Evolutionary conservation across 2,329 filamentous ascomycete genomes (phyloP), one percentile per base, ranked within the genome.

Genomic region (Hypoxylon sp.): DNA sequence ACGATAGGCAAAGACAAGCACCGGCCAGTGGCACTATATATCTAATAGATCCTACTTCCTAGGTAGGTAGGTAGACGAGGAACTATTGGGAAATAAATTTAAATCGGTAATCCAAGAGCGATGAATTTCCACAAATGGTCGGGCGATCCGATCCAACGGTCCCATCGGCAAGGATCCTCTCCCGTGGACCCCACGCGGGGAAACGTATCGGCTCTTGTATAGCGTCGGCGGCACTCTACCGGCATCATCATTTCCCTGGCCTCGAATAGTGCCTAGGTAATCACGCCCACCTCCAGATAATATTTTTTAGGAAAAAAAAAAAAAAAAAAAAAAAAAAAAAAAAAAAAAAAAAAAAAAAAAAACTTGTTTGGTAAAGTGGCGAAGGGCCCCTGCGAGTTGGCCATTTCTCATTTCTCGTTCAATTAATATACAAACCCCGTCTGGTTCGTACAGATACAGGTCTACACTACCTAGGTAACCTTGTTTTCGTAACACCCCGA

Each of bases 111-210:
- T 26, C 22, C 22, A 24, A 22, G 13, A 15, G 6, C 17, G 2
- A 26, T 24, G 22, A 46, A 46, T 15, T 46, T 46, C 43, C 43
- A 50, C 37, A 37, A 46, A 48, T 41, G 28, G 10, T 39, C 56
- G 57, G 54, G 13, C 58, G 13, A 39, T 56, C 62, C 58, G 65
- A 41, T 67, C 56, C 59, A 68, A 66, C 52, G 55, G 58, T 61
- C 46, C 46, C 57, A 19, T 54, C 51, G 39, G 37, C 17, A 41
- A 41, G 17, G 37, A 10, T 41, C 6, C 43, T 41, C 34, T 50
- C 32, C 56, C 30, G 67, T 68, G 65, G 62, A 67, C 51, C 60
- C 53, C 53, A 41, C 62, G 65, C 65, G 68, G 68, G 67, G 65
- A 65, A 65, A 64, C 43, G 50, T 59, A 63, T 70, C 62, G 65